Base-by-base conservation (phyloP, 2,329 filamentous ascomycete genomes). In the Nectriaceae sp. region DNA sequence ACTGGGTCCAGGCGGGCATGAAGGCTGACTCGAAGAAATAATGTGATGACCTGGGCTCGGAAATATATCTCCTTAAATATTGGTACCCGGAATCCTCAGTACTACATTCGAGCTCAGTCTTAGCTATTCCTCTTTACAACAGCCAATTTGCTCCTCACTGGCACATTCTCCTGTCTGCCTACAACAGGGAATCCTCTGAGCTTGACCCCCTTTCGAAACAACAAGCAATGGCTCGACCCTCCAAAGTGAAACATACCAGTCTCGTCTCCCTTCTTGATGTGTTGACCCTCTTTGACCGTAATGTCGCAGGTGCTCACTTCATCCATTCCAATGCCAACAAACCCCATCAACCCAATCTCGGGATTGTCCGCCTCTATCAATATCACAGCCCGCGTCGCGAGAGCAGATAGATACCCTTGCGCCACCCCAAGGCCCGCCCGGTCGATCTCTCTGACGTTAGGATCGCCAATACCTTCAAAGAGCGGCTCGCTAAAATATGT, bases 181-280 rank as follows among this genome's bases (percentile, higher is more conserved):
- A 70, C 50, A 44, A 65, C 53, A 0, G 72, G 73, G 29, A 75
- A 67, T 0, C 63, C 72, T 2, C 70, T 64, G 0, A 83, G 50
- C 45, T 74, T 70, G 24, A 85, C 79, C 0, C 72, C 77, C 53
- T 78, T 75, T 21, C 80, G 69, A 69, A 90, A 90, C 3, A 91
- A 61, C 56, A 90, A 62, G 57, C 84, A 88, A 62, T 89, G 83
- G 2, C 82, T 83, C 5, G 80, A 85, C 0, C 88, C 88, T n/a
- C 88, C 88, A 63, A 86, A 90, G 62, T 91, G 88, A 68, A 91
- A 91, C 86, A 89, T 90, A 36, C 88, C 88, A 33, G 84, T 74
- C 70, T 90, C 72, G 4, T 90, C 80, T 1, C 88, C 88, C 73
- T 90, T 90, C 44, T 74, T 73, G 15, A 91, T 62, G 44, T 77